Conservation (phyloP, 148 eudicot genomes). For the Limonium bicolor region DNA sequence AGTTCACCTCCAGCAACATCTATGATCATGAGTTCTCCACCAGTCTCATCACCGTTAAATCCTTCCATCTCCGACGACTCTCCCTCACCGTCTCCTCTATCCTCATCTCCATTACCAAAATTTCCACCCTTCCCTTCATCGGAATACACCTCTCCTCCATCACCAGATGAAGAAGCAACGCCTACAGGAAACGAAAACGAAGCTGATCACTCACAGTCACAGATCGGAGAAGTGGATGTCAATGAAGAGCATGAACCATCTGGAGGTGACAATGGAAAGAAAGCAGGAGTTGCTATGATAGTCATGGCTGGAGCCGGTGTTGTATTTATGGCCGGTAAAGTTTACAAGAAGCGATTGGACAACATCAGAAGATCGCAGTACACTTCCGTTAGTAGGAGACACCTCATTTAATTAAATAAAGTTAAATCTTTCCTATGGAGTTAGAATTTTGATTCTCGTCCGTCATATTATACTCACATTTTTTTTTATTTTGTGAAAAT, state of each 20-base stretch:
- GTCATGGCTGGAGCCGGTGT: constrained; percentile 22
- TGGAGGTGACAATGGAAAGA: constrained; percentile 23
- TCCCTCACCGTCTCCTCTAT: constrained; percentile 8
- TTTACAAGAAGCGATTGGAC: constrained; percentile 48
- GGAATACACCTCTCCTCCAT: not conserved
- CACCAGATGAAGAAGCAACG: not conserved
- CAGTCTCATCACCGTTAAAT: constrained; percentile 6
- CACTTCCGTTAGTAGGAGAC: constrained; percentile 31
- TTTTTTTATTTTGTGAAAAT: not conserved
- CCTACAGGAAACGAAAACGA: not conserved
- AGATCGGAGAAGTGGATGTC: no score
- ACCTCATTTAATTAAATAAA: constrained; percentile 3
- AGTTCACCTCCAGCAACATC: constrained; percentile 2
- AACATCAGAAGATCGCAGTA: constrained; percentile 38
- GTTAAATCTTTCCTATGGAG: no score
- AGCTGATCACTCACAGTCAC: not conserved
- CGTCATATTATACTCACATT: not conserved
- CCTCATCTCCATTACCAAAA: not conserved
- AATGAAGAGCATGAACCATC: no score
- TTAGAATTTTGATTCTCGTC: not conserved
- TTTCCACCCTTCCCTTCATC: constrained; percentile 8
- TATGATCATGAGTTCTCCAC: not conserved
- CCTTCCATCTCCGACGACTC: not conserved
- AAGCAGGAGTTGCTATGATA: constrained; percentile 36
- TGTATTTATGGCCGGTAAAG: constrained; percentile 23